A percentile compares a stretch with the other conserved stretches of the same genome.
Evolutionary conservation across 192 early-diverging fungal genomes (phyloP).

Genomic region (Chytriomyces sp.): DNA sequence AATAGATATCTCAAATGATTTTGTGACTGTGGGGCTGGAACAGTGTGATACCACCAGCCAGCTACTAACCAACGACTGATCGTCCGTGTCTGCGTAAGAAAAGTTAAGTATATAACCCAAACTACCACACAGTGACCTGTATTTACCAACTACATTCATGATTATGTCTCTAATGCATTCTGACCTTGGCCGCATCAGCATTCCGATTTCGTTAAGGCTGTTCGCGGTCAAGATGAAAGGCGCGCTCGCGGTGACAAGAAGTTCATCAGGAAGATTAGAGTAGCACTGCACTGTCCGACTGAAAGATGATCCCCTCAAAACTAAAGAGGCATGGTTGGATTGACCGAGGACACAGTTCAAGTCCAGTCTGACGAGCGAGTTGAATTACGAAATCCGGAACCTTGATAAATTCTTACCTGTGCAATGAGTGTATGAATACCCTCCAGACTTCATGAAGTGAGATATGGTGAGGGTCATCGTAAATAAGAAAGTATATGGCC

Average conservation of each 20-base stretch:
- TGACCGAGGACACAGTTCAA: conserved; percentile 51
- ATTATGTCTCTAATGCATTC: conserved; percentile 13
- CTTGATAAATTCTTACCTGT: conserved; percentile 18
- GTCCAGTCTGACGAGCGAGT: conserved; percentile 39
- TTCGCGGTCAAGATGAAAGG: conserved; percentile 47
- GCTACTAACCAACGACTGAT: conserved; percentile 35
- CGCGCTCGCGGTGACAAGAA: conserved; percentile 34
- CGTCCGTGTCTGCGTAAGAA: conserved; percentile 41
- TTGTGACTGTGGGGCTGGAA: conserved; percentile 44
- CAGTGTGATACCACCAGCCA: conserved; percentile 50
- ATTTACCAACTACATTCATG: conserved; percentile 53
- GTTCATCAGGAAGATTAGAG: conserved; percentile 32
- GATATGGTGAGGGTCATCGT: conserved; percentile 49
- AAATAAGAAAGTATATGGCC: conserved; percentile 49
- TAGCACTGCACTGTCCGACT: conserved; percentile 43
- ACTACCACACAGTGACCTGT: neutral
- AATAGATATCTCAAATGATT: conserved; percentile 51
- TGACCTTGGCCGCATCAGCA: conserved; percentile 37
- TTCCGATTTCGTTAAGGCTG: conserved; percentile 46
- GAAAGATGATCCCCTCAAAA: conserved; percentile 43
- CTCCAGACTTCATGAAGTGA: conserved; percentile 46
- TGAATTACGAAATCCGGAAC: neutral
- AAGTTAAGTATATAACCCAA: neutral
- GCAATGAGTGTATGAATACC: conserved; percentile 45
- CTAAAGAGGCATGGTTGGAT: conserved; percentile 40